These are phyloP conservation scores for Medakamo hakoo DNA, from an alignment of 139 green algal species.

Conservation along the genomic window DNA sequence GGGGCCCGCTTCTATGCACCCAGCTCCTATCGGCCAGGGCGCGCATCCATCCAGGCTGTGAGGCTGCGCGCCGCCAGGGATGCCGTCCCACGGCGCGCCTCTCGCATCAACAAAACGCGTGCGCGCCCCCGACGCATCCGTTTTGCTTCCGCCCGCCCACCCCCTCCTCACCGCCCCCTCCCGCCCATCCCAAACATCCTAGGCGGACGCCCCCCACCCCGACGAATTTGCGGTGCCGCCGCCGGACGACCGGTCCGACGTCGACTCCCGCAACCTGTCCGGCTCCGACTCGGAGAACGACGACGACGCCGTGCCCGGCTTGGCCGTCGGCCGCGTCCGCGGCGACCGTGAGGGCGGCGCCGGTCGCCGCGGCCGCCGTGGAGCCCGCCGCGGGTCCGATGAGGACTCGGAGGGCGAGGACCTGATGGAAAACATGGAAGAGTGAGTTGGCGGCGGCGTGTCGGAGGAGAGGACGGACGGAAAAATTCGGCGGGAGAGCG, in stretches of 20 bases:
- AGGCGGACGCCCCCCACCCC: neutral
- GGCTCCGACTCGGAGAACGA: neutral
- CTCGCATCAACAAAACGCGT: too few species aligned
- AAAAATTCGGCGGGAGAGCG: neutral
- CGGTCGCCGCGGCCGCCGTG: too few species aligned
- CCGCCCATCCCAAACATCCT: neutral
- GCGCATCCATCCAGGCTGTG: too few species aligned
- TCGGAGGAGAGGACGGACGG: neutral
- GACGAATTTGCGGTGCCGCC: neutral
- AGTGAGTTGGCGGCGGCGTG: conserved; percentile 23
- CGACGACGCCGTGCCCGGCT: neutral
- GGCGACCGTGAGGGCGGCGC: too few species aligned
- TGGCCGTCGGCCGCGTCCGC: too few species aligned
- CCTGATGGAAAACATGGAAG: conserved; percentile 64
- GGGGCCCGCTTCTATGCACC: too few species aligned
- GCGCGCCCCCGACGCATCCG: too few species aligned
- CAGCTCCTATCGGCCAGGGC: too few species aligned
- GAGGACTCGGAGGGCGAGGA: conserved; percentile 76
- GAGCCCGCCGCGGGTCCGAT: too few species aligned
- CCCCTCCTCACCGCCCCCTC: neutral
- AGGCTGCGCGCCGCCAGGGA: too few species aligned
- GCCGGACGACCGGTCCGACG: neutral
- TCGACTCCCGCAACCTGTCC: neutral
- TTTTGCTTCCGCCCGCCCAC: neutral
- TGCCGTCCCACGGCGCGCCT: too few species aligned